Evolutionary conservation across 371 early-diverging fungal genomes (phyloP), one percentile per base, ranked within the genome.

Genomic region (Mortierella sp.): DNA sequence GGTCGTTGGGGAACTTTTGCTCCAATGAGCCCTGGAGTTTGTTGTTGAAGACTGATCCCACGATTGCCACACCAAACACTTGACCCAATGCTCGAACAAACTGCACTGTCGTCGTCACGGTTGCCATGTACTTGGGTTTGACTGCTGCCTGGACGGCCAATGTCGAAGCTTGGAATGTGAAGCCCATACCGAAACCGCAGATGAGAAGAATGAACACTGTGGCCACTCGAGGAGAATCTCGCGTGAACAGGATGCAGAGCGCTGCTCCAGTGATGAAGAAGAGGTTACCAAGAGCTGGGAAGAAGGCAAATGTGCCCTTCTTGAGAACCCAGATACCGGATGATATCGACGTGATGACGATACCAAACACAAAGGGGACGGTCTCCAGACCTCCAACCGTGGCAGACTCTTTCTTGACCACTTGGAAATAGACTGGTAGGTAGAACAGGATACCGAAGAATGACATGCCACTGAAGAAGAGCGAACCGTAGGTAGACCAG

Each of bases 391-490:
- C 94, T 43, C 92, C 82, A 1, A 66, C 25, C 2, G 85, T 86
- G 17, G 86, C 84, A 10, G 80, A 72, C 37, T 79, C 79, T n/a
- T 60, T 71, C 59, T 81, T 70, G 44, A 83, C 80, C 34, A 82
- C 63, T 57, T 85, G 86, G 78, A 86, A 90, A 39, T 82, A 87
- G 39, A 87, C 49, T 3, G 93, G 88, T 9, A 90, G 81, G 72
- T 90, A 92, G 69, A 90, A 95, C 16, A 92, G 67, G 16, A 89
- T 81, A 21, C 86, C 85, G 51, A 91, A 86, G 61, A 92, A 90
- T 25, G 85, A 71, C 45, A 91, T 85, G 29, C 95, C 95, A 31
- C 90, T 54, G 54, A 83, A 85, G 63, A 91, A 85, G 27, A 81
- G 69, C 14, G 81, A 71, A 5, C 79, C 39, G 16, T 80, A 63